These are phyloP conservation scores for Physcia stellaris DNA, from an alignment of 495 filamentous ascomycete genomes.

Conservation along the genomic window DNA sequence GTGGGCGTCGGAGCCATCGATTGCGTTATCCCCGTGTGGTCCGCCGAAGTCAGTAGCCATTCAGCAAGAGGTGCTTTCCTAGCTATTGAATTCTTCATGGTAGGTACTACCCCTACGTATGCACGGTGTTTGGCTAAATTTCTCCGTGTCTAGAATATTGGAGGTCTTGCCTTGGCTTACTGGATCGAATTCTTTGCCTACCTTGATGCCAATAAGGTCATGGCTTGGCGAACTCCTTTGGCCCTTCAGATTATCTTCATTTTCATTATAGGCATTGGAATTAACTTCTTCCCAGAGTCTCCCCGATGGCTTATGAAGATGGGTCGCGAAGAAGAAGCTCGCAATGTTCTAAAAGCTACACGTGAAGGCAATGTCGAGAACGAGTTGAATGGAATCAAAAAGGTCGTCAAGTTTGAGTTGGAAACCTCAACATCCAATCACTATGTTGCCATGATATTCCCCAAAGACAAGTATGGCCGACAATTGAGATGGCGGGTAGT, in stretches of 20 bases:
- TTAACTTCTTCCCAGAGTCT: conserved; percentile 46
- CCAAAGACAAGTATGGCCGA: conserved; percentile 27
- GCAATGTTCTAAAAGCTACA: conserved; percentile 27
- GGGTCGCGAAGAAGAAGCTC: conserved; percentile 39
- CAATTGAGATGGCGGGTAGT: conserved; percentile 41
- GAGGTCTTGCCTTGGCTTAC: conserved; percentile 48
- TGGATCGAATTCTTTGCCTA: conserved; percentile 47
- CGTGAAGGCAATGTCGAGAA: conserved; percentile 17
- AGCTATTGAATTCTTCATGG: conserved; percentile 47
- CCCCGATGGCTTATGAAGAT: conserved; percentile 44
- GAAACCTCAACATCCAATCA: conserved; percentile 15
- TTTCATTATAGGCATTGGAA: conserved; percentile 34
- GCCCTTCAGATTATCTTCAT: conserved; percentile 36
- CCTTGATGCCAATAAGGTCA: conserved; percentile 26
- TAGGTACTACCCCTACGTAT: conserved; percentile 28
- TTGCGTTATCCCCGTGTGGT: conserved; percentile 36
- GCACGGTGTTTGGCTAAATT: conserved; percentile 39
- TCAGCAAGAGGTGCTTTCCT: conserved; percentile 56
- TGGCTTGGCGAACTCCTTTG: conserved; percentile 31
- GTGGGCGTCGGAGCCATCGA: conserved; percentile 41
- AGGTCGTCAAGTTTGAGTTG: conserved; percentile 17
- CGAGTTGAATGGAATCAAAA: conserved; percentile 20
- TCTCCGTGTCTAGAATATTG: conserved; percentile 34
- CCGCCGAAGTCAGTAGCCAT: conserved; percentile 48
- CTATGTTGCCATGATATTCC: conserved; percentile 16